phyloP scores from a whole-genome alignment of 352 stramenopile genomes.

The Globisporangium orthogonon region DNA sequence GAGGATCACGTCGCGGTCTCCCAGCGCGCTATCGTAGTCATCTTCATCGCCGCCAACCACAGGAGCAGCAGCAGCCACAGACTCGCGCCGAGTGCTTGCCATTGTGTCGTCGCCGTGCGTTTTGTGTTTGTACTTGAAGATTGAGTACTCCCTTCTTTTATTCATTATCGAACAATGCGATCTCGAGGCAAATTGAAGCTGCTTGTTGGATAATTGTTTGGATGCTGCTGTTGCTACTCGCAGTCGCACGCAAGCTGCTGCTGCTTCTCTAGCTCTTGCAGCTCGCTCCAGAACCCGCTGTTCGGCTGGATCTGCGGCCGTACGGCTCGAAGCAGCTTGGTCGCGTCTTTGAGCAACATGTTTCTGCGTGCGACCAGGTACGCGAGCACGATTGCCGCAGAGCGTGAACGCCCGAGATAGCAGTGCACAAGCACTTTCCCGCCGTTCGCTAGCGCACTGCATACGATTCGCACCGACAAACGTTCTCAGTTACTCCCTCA shows the following conservation, averaged over 20 bases:
- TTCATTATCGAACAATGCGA: too few species aligned
- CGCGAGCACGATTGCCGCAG: slow-evolving; percentile 55
- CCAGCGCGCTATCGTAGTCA: slow-evolving; percentile 5
- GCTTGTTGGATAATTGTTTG: too few species aligned
- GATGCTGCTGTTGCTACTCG: too few species aligned
- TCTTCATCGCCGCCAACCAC: slow-evolving; percentile 5
- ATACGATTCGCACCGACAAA: neutral
- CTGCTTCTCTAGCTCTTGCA: slow-evolving; percentile 31
- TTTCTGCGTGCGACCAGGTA: slow-evolving; percentile 40
- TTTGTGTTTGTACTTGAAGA: too few species aligned
- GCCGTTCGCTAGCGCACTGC: slow-evolving; percentile 28
- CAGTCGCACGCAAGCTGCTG: neutral
- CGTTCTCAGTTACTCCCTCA: neutral
- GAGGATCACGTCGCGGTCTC: slow-evolving; percentile 34
- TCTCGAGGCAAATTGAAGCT: too few species aligned
- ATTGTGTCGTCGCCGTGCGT: too few species aligned
- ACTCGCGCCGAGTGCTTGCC: too few species aligned
- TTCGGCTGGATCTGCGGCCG: slow-evolving; percentile 64
- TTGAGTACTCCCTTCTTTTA: too few species aligned
- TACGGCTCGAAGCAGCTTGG: slow-evolving; percentile 29
- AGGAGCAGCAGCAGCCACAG: too few species aligned
- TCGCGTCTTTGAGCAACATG: slow-evolving; percentile 33
- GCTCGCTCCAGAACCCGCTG: slow-evolving; percentile 47
- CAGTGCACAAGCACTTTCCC: slow-evolving; percentile 76
- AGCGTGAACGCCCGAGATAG: slow-evolving; percentile 63